Conservation (phyloP, 176 grass and related monocot genomes). For the Rhipidocladum racemiflorum region DNA sequence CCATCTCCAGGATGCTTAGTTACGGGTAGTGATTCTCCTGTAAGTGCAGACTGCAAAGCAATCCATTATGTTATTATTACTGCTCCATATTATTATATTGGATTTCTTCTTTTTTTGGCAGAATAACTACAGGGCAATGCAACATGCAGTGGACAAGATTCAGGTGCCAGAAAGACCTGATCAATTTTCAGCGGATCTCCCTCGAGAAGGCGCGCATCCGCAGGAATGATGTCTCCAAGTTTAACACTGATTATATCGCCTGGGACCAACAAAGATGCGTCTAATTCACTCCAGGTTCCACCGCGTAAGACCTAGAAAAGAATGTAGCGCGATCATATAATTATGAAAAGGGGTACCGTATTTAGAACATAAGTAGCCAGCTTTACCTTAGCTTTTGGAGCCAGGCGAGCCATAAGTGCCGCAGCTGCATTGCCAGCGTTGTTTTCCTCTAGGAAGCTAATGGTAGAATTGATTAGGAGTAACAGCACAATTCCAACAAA, state of each 20-base stretch:
- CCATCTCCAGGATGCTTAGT: conserved; percentile 62
- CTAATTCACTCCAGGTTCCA: conserved; percentile 56
- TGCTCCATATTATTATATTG: not conserved
- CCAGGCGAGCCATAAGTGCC: conserved; percentile 64
- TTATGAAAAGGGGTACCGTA: not conserved
- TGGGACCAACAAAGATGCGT: conserved; percentile 57
- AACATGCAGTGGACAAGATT: conserved; percentile 1
- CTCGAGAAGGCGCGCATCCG: conserved; percentile 61
- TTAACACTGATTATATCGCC: conserved; percentile 81
- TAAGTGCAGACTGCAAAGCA: conserved; percentile 61
- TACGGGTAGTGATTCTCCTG: conserved; percentile 64
- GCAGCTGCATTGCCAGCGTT: conserved; percentile 73
- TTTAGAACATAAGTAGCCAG: not conserved
- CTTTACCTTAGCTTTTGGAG: conserved; percentile 62
- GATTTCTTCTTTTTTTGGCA: not conserved
- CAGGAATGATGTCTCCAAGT: conserved; percentile 73
- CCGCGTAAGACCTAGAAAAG: conserved; percentile 50
- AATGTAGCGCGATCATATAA: not conserved
- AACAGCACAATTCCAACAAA: conserved; percentile 53
- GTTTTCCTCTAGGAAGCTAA: conserved; percentile 74
- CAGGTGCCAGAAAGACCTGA: conserved; percentile 30
- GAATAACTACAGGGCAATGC: not conserved
- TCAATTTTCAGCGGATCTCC: conserved; percentile 72
- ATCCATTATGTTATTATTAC: conserved; percentile 4
- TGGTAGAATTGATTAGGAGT: conserved; percentile 74